phyloP scores from a whole-genome alignment of 768 basidiomycete genomes.

The Hericium erinaceus region DNA sequence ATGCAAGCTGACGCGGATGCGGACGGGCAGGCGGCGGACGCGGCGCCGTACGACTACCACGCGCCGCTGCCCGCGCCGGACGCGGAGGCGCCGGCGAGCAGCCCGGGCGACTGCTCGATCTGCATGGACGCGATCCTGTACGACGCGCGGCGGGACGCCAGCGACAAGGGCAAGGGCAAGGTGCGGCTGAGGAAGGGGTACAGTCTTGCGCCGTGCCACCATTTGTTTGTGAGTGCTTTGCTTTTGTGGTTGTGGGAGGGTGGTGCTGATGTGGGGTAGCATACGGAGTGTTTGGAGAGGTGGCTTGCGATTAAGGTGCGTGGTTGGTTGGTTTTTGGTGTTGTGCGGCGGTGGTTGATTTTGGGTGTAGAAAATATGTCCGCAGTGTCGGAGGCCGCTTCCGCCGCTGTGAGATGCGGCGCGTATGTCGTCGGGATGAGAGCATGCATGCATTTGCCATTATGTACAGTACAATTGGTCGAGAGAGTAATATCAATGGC shows the following conservation, averaged over 20 bases:
- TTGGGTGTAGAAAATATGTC: slow-evolving; percentile 68
- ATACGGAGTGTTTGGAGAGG: slow-evolving; percentile 81
- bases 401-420: slow-evolving; percentile 55
- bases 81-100: slow-evolving; percentile 64
- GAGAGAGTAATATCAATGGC: too few relatives aligned
- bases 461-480: too few relatives aligned
- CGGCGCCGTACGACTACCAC: slow-evolving; percentile 77
- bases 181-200: slow-evolving; percentile 46
- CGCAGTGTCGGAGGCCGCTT: slow-evolving; percentile 78
- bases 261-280: slow-evolving; percentile 31
- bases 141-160: not conserved
- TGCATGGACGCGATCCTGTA: slow-evolving; percentile 78
- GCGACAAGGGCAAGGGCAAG: not conserved
- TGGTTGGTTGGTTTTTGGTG: not conserved
- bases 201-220: slow-evolving; percentile 83
- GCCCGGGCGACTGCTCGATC: slow-evolving; percentile 82
- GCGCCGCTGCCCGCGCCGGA: slow-evolving; percentile 57
- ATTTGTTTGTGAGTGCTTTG: slow-evolving; percentile 63
- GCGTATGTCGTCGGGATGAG: not conserved
- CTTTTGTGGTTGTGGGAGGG: not conserved
- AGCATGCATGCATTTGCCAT: too few relatives aligned
- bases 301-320: slow-evolving; percentile 71
- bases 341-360: not conserved
- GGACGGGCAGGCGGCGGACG: slow-evolving; percentile 40
- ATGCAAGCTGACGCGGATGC: not conserved